A percentile compares a stretch with the other conserved stretches of the same genome.
These are phyloP conservation scores for Aspergillus hiratsukae DNA, from an alignment of 2,329 filamentous ascomycete genomes.

Conservation along the genomic window DNA sequence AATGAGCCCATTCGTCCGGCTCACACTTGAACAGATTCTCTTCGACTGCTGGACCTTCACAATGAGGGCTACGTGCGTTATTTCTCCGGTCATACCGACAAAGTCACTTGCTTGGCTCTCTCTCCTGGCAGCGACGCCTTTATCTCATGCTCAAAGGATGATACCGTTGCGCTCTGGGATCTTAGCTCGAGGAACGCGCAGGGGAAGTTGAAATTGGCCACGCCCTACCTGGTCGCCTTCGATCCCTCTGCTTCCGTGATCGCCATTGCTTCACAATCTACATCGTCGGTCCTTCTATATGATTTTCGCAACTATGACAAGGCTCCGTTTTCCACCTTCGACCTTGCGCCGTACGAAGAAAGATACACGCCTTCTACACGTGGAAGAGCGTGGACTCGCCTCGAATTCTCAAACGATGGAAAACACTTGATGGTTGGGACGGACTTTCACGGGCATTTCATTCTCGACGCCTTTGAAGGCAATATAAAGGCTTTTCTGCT, in stretches of 20 bases:
- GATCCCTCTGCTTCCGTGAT: slow-evolving; percentile 91
- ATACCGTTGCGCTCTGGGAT: slow-evolving; percentile 90
- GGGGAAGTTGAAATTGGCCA: slow-evolving; percentile 74
- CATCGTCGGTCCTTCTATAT: slow-evolving; percentile 79
- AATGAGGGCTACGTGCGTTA: slow-evolving; percentile 97
- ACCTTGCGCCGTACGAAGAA: slow-evolving; percentile 61
- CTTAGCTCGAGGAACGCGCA: slow-evolving; percentile 73
- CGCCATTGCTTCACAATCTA: slow-evolving; percentile 76
- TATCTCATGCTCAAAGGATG: slow-evolving; percentile 84
- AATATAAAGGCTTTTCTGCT: slow-evolving; percentile 67
- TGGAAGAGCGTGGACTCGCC: slow-evolving; percentile 67
- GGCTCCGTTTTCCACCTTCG: slow-evolving; percentile 80
- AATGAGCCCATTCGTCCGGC: neutral
- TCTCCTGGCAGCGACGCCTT: slow-evolving; percentile 87
- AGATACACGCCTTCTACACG: slow-evolving; percentile 47
- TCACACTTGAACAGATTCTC: slow-evolving; percentile 51
- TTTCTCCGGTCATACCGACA: slow-evolving; percentile 82
- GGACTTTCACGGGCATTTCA: slow-evolving; percentile 76
- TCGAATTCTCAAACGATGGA: slow-evolving; percentile 96
- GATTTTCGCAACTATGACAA: slow-evolving; percentile 93
- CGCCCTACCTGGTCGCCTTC: slow-evolving; percentile 78
- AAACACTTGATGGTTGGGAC: slow-evolving; percentile 82
- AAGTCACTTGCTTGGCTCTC: slow-evolving; percentile 77
- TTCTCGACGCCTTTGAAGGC: slow-evolving; percentile 91
- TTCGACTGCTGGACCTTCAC: slow-evolving; percentile 79